These are phyloP conservation scores for Sporothrix humicola DNA, from an alignment of 2,329 filamentous ascomycete species.

Conservation along the genomic window DNA sequence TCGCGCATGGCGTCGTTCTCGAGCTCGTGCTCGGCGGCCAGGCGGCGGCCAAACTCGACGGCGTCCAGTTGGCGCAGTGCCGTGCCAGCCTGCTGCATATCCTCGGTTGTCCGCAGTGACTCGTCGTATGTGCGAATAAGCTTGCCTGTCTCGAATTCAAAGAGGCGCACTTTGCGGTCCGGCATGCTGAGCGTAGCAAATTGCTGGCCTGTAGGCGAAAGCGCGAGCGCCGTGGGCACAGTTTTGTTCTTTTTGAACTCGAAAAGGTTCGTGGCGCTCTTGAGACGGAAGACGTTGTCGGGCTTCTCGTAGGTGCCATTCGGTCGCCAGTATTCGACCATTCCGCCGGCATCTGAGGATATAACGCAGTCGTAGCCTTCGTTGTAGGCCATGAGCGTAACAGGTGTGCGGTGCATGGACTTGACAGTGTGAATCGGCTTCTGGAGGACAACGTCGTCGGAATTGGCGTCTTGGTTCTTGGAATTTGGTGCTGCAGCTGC, in stretches of 20 bases:
- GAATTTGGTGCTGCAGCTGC: conserved; percentile 45
- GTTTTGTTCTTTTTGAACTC: conserved; percentile 97
- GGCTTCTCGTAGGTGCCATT: conserved; percentile 85
- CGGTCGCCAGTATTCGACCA: conserved; percentile 96
- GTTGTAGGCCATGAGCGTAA: conserved; percentile 89
- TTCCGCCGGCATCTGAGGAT: conserved; percentile 85
- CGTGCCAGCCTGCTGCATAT: conserved; percentile 95
- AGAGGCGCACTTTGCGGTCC: conserved; percentile 89
- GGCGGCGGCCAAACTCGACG: conserved; percentile 86
- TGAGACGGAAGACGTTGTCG: conserved; percentile 87
- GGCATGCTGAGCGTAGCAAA: conserved; percentile 92
- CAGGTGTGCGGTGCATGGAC: conserved; percentile 78
- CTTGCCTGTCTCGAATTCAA: conserved; percentile 89
- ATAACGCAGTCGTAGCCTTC: conserved; percentile 86
- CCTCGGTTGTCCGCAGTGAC: conserved; percentile 83
- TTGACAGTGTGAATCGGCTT: conserved; percentile 78
- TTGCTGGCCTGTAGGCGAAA: conserved; percentile 84
- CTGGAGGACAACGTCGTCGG: conserved; percentile 4
- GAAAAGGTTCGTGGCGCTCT: conserved; percentile 91
- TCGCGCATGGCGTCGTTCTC: conserved; percentile 64
- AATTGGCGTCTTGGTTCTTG: neutral
- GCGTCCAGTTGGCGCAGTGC: conserved; percentile 81
- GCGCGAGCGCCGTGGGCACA: conserved; percentile 76
- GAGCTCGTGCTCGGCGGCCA: conserved; percentile 86
- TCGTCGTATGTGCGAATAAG: conserved; percentile 94